phyloP scores from a whole-genome alignment of 2,329 filamentous ascomycete species.

The Epichloe amarillans region DNA sequence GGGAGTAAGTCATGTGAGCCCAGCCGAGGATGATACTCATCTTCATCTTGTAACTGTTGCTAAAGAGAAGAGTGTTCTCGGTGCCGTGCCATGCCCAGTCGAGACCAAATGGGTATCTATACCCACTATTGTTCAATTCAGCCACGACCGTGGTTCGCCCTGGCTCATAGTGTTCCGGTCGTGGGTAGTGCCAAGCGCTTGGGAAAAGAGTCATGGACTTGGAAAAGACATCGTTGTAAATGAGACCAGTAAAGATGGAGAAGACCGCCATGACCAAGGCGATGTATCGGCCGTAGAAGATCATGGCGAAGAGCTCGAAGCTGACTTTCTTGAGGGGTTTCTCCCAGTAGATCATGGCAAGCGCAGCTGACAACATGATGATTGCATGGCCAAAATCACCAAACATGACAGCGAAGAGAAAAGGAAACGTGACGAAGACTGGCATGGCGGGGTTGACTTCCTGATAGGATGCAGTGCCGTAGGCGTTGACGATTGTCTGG shows the following conservation, averaged over 20 bases:
- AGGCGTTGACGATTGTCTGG: conserved; percentile 97
- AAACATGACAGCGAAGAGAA: conserved; percentile 99
- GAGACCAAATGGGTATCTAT: conserved; percentile 89
- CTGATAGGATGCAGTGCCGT: conserved; percentile 92
- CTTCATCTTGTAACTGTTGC: conserved; percentile 99
- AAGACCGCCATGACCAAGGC: conserved; percentile 97
- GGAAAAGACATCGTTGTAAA: conserved; percentile 97
- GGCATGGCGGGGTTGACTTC: conserved; percentile 94
- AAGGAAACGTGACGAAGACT: conserved; percentile 96
- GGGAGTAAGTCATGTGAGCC: conserved; percentile 97
- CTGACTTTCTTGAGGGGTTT: conserved; percentile 80
- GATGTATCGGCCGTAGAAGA: conserved; percentile 97
- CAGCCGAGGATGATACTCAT: conserved; percentile 95
- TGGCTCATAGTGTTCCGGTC: conserved; percentile 52
- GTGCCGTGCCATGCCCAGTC: conserved; percentile 96
- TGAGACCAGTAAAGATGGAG: conserved; percentile 90
- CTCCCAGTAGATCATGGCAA: conserved; percentile 95
- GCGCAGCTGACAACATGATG: conserved; percentile 72
- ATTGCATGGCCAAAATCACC: conserved; percentile 90
- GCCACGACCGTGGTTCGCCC: conserved; percentile 52
- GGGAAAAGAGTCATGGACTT: conserved; percentile 79
- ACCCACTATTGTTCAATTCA: conserved; percentile 50
- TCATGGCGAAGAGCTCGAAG: conserved; percentile 95
- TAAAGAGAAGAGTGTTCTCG: conserved; percentile 89
- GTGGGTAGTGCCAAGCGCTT: conserved; percentile 74